Percentiles rank a stretch among this genome's conserved stretches.
Conservation (phyloP, 495 filamentous ascomycete species). For the Evansstolkia leycettana region DNA sequence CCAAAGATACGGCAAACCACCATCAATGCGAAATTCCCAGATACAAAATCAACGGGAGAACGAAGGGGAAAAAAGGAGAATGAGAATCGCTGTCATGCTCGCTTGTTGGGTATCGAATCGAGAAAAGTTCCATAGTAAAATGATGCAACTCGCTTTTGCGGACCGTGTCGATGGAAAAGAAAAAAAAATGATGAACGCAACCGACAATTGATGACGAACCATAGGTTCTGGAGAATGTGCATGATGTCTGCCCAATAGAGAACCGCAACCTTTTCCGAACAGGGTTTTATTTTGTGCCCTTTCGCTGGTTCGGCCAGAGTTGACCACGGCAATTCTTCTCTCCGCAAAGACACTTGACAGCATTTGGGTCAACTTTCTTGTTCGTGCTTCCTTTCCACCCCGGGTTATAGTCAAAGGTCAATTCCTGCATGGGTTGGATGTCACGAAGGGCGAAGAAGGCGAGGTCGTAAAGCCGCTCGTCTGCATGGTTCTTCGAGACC, state of each 20-base stretch:
- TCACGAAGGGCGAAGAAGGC: constrained; percentile 70
- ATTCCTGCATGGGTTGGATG: constrained; percentile 56
- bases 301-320: constrained; percentile 44
- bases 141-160: too few relatives aligned
- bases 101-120: too few relatives aligned
- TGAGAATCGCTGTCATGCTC: too few relatives aligned
- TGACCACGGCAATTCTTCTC: constrained; percentile 53
- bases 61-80: too few relatives aligned
- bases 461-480: constrained; percentile 68
- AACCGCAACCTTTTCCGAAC: too few relatives aligned
- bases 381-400: constrained; percentile 35
- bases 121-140: too few relatives aligned
- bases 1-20: too few relatives aligned
- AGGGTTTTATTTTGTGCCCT: constrained; percentile 16
- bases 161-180: too few relatives aligned
- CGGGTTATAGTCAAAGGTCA: constrained; percentile 78
- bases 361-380: constrained; percentile 36
- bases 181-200: too few relatives aligned
- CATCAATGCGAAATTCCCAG: too few relatives aligned
- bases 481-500: constrained; percentile 64
- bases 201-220: not conserved
- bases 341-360: constrained; percentile 56
- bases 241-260: too few relatives aligned
- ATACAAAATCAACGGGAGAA: too few relatives aligned
- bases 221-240: not conserved